Percentiles rank a stretch among this genome's conserved stretches.
These are phyloP conservation scores for Lithocarpus polystachyus DNA, from an alignment of 306 rosid species.

Conservation along the genomic window DNA sequence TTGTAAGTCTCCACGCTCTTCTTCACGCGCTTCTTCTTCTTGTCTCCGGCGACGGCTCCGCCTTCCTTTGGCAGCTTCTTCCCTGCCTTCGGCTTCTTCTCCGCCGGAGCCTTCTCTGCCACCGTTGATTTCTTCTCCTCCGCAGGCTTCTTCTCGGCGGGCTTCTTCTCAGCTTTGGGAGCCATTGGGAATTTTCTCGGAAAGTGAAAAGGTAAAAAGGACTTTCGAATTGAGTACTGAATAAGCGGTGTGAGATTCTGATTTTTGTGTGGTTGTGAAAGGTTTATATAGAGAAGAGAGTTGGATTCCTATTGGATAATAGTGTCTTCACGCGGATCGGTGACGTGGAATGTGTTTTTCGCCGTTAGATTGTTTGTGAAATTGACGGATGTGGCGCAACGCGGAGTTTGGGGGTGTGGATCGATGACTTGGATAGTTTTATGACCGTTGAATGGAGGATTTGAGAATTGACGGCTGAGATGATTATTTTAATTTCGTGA, in stretches of 20 bases:
- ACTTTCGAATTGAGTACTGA: background rate
- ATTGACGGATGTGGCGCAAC: slow-evolving; percentile 4
- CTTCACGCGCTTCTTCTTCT: slow-evolving; percentile 71
- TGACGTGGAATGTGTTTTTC: background rate
- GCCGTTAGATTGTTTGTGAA: background rate
- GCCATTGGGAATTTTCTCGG: slow-evolving; percentile 28
- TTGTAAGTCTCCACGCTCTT: slow-evolving; percentile 70
- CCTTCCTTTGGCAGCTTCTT: no score
- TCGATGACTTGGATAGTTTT: background rate
- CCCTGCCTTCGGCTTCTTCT: no score
- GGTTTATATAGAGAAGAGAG: slow-evolving; percentile 6
- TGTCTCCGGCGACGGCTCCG: slow-evolving; percentile 39
- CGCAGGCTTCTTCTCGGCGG: slow-evolving; percentile 29
- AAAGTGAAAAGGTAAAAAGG: background rate
- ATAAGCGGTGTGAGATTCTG: background rate
- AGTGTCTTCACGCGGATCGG: slow-evolving; percentile 20
- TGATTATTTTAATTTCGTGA: background rate
- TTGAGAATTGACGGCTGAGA: background rate
- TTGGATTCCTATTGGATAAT: slow-evolving; percentile 11
- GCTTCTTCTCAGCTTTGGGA: slow-evolving; percentile 72
- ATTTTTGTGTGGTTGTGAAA: background rate
- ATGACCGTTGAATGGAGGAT: background rate
- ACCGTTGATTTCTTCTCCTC: no score
- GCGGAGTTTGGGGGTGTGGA: background rate
- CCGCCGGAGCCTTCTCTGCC: no score